Evolutionary conservation across 2,329 filamentous ascomycete species (phyloP).

Genomic region (Penicillium concentricum): DNA sequence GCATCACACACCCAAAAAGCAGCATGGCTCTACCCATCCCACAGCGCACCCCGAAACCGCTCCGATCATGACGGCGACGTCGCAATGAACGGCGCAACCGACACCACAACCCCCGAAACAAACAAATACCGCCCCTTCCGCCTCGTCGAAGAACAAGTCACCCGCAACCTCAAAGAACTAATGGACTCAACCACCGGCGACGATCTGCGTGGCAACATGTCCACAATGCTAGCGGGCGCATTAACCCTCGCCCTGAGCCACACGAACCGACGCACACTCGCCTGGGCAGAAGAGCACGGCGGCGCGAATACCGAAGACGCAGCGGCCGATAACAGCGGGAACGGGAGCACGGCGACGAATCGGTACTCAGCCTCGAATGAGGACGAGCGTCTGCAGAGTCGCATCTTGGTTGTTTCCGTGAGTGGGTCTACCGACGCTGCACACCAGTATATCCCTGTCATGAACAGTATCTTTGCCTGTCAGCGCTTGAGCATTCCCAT

Average conservation of each 20-base stretch:
- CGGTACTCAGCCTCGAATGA: conserved; percentile 26
- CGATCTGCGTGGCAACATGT: conserved; percentile 63
- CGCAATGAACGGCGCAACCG: conserved; percentile 54
- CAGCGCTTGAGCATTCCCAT: conserved; percentile 85
- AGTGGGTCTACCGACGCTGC: conserved; percentile 85
- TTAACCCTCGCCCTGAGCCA: conserved; percentile 85
- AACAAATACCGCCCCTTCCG: conserved; percentile 96
- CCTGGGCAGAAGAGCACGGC: conserved; percentile 59
- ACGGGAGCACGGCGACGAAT: conserved; percentile 30
- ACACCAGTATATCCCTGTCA: conserved; percentile 92
- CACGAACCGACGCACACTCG: conserved; percentile 78
- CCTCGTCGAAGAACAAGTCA: conserved; percentile 77
- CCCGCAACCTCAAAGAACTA: conserved; percentile 70
- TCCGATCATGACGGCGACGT: conserved; percentile 51
- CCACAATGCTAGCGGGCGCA: conserved; percentile 86
- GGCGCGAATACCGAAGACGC: conserved; percentile 39
- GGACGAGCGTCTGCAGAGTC: conserved; percentile 61
- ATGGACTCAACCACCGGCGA: conserved; percentile 65
- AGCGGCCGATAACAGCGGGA: conserved; percentile 34
- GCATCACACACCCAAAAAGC: conserved; percentile 85
- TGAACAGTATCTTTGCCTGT: conserved; percentile 97
- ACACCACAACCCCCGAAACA: conserved; percentile 47
- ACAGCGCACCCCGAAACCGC: conserved; percentile 8
- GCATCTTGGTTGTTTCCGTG: conserved; percentile 87
- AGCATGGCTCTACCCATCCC: conserved; percentile 80